Evolutionary conservation across 2,329 filamentous ascomycete species (phyloP), one percentile per base, ranked within the genome.

Genomic region (Aspergillus luchuensis): DNA sequence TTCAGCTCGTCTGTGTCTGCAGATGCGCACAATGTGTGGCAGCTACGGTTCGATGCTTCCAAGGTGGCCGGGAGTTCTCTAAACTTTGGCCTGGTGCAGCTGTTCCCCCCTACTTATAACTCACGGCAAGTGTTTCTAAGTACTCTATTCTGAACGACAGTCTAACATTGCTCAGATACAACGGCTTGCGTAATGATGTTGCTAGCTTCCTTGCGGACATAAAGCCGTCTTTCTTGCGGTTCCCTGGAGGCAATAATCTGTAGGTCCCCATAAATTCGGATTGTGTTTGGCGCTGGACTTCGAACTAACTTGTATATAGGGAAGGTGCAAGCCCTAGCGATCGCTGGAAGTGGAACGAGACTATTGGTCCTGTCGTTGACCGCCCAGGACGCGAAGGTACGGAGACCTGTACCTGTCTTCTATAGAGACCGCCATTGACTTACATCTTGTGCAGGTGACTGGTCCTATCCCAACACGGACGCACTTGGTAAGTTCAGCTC

Each of bases 241-340:
- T 89, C 61, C 87, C 88, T 0, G 88, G 88, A 6, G 87, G 86
- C 8, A 88, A 88, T 69, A 88, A 87, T 77, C 73, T 89, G 71
- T 74, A 69, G 21, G 73, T 3, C 7, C 25, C 2, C 25, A 28
- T 3, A 0, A 28, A 28, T 28, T 2, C 7, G 25, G 25, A 28
- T 28, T 28, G 25, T 2, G 8, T 28, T 28, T 8, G 25, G 6
- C 25, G 25, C 7, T 28, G 25, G 25, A 8, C 25, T 8, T 28
- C 3, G 25, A 13, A 11, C 2, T 33, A 7, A 45, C 11, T 15
- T 28, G n/a, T 19, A 19, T 13, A 3, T 1, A 68, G 66, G 13
- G 72, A 73, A 62, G 73, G 71, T 15, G 54, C 73, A 25, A 51
- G 65, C 33, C 49, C 75, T 62, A 65, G 73, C 43, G 62, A 55